phyloP scores from a whole-genome alignment of 2,329 filamentous ascomycete species.

The Phaeosphaeriaceae sp. region DNA sequence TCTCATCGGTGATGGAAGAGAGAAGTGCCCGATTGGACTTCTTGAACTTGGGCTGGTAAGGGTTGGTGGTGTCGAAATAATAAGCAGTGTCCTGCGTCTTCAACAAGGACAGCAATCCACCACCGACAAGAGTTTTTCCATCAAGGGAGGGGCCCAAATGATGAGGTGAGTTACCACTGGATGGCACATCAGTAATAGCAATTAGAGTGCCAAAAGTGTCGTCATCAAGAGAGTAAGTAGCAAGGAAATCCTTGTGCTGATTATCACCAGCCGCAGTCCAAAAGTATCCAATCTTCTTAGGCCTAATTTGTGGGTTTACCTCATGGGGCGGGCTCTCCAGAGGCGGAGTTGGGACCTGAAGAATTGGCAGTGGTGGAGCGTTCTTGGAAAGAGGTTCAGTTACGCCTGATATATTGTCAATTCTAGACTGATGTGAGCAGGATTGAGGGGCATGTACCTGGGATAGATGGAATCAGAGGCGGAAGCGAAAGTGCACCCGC shows the following conservation, averaged over 20 bases:
- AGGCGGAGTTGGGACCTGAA: conserved; percentile 66
- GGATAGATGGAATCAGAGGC: conserved; percentile 64
- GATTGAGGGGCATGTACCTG: conserved; percentile 36
- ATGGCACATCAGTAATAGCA: conserved; percentile 64
- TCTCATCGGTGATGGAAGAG: conserved; percentile 66
- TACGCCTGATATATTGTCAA: conserved; percentile 65
- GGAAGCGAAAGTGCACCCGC: conserved; percentile 52
- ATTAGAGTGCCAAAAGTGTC: conserved; percentile 68
- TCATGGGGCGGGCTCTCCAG: conserved; percentile 61
- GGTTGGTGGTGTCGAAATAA: conserved; percentile 66
- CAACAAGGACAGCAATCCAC: conserved; percentile 64
- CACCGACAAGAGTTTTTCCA: conserved; percentile 64
- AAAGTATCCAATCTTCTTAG: conserved; percentile 71
- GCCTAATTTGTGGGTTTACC: conserved; percentile 60
- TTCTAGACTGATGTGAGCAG: conserved; percentile 58
- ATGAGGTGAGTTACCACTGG: conserved; percentile 66
- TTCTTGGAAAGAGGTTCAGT: conserved; percentile 61
- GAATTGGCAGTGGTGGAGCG: conserved; percentile 62
- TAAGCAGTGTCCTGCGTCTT: conserved; percentile 68
- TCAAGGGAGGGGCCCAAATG: conserved; percentile 63
- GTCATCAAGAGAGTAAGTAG: conserved; percentile 65
- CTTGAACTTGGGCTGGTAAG: conserved; percentile 64
- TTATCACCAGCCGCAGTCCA: conserved; percentile 68
- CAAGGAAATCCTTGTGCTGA: conserved; percentile 64
- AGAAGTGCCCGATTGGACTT: conserved; percentile 67